phyloP scores from a whole-genome alignment of 2,329 filamentous ascomycete species.

The Alternaria gaisen region DNA sequence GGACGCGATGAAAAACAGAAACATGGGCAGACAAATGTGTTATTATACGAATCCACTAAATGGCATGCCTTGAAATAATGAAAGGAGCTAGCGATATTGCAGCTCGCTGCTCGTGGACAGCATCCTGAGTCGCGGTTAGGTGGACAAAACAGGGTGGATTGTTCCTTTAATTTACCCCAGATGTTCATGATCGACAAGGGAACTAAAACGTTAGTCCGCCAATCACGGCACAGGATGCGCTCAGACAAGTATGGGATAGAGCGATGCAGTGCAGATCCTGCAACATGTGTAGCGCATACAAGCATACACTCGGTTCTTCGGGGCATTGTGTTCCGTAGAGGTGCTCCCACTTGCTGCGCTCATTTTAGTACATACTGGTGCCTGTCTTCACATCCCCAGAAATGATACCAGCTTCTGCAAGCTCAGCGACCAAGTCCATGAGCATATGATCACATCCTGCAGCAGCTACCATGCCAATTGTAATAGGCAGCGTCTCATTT shows the following conservation, averaged over 20 bases:
- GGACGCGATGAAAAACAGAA: not conserved
- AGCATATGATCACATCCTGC: constrained; percentile 23
- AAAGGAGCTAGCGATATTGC: not conserved
- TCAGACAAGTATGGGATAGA: not conserved
- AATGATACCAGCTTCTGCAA: constrained; percentile 18
- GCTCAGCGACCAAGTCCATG: constrained; percentile 18
- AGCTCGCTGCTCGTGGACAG: not conserved
- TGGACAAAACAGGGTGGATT: constrained; percentile 3
- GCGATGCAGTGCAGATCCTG: not conserved
- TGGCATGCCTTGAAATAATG: not conserved
- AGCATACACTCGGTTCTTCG: not conserved
- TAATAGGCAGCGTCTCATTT: constrained; percentile 22
- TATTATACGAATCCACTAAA: not conserved
- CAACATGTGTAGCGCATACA: not conserved
- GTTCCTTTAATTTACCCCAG: constrained; percentile 24
- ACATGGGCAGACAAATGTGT: not conserved
- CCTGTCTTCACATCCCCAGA: constrained; percentile 18
- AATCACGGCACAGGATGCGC: constrained; percentile 11
- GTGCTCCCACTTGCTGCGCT: not conserved
- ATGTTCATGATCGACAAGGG: constrained; percentile 17
- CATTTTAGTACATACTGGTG: constrained; percentile 10
- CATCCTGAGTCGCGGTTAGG: not conserved
- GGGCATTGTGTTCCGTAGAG: not conserved
- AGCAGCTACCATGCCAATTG: constrained; percentile 23
- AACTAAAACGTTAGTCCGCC: constrained; percentile 18